phyloP scores from a whole-genome alignment of 768 basidiomycete species.

The Hypholoma fasciculare region DNA sequence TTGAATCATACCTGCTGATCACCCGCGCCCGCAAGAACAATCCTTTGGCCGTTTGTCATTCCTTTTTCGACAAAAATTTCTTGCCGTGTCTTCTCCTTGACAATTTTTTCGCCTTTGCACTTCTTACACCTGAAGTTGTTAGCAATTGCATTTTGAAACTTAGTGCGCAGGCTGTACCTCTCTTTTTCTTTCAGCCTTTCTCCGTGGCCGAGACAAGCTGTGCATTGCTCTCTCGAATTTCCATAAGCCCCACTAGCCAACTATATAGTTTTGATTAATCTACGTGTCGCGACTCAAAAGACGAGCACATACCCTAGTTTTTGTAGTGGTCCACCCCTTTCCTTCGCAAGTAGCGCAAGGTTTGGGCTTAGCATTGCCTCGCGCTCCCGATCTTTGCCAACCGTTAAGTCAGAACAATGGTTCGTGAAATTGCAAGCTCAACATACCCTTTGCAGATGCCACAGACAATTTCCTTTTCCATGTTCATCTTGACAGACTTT shows the following conservation, averaged over 20 bases:
- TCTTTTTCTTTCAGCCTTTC: slow-evolving; percentile 83
- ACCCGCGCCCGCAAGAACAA: slow-evolving; percentile 88
- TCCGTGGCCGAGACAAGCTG: slow-evolving; percentile 70
- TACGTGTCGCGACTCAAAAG: neutral
- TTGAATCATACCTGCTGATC: slow-evolving; percentile 71
- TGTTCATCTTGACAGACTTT: slow-evolving; percentile 82
- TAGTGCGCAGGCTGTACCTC: slow-evolving; percentile 43
- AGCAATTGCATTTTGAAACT: neutral
- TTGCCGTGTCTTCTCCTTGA: slow-evolving; percentile 86
- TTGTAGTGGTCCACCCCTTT: slow-evolving; percentile 72
- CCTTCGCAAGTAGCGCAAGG: slow-evolving; percentile 81
- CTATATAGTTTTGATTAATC: slow-evolving; percentile 12
- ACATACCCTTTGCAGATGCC: slow-evolving; percentile 75
- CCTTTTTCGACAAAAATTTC: slow-evolving; percentile 88
- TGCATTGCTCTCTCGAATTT: slow-evolving; percentile 55
- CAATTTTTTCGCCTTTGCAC: slow-evolving; percentile 85
- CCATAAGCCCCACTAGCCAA: slow-evolving; percentile 28
- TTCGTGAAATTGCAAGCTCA: neutral
- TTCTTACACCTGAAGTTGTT: slow-evolving; percentile 79
- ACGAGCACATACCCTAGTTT: slow-evolving; percentile 43
- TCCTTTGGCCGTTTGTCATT: slow-evolving; percentile 79
- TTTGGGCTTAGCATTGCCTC: slow-evolving; percentile 82
- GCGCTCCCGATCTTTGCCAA: slow-evolving; percentile 69
- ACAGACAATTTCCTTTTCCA: slow-evolving; percentile 86
- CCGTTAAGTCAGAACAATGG: slow-evolving; percentile 7